phyloP scores from a whole-genome alignment of 2,329 filamentous ascomycete species.

The Paraphoma sp. region DNA sequence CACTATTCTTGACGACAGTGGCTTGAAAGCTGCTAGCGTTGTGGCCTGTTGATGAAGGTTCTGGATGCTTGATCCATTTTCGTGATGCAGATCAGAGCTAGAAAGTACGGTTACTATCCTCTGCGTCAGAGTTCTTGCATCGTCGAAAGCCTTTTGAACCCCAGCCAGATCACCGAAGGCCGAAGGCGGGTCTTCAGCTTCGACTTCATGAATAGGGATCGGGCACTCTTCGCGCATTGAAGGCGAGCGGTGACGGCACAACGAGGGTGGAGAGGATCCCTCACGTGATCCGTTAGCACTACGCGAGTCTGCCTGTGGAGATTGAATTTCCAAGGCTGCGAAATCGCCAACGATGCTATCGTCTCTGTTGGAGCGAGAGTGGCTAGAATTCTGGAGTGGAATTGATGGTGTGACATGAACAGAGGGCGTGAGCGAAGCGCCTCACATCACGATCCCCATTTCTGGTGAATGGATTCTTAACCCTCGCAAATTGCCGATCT shows the following conservation, averaged over 20 bases:
- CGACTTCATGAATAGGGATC: too few species aligned
- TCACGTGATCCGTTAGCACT: background rate
- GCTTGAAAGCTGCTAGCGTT: slow-evolving; percentile 47
- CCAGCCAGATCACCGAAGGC: slow-evolving; percentile 6
- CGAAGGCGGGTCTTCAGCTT: slow-evolving; percentile 24
- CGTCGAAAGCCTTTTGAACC: slow-evolving; percentile 18
- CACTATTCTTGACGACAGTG: slow-evolving; percentile 51
- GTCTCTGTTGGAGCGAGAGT: slow-evolving; percentile 1
- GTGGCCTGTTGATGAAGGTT: slow-evolving; percentile 43
- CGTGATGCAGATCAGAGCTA: slow-evolving; percentile 44
- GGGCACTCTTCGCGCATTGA: too few species aligned
- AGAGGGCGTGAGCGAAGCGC: slow-evolving; percentile 11
- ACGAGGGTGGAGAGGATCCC: slow-evolving; percentile 18
- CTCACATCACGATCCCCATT: background rate
- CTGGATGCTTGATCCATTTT: slow-evolving; percentile 50
- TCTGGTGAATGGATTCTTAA: slow-evolving; percentile 10
- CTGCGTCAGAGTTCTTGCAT: slow-evolving; percentile 44
- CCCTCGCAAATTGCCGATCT: slow-evolving; percentile 2
- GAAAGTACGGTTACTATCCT: slow-evolving; percentile 43
- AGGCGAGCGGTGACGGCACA: slow-evolving; percentile 22
- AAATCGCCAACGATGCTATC: slow-evolving; percentile 7
- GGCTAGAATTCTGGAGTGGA: background rate
- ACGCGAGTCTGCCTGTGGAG: slow-evolving; percentile 1
- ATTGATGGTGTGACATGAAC: slow-evolving; percentile 12
- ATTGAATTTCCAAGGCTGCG: slow-evolving; percentile 3